Percentiles rank a stretch among this genome's conserved stretches.
Conservation (phyloP, 192 early-diverging fungal genomes). For the Backusella luteola region DNA sequence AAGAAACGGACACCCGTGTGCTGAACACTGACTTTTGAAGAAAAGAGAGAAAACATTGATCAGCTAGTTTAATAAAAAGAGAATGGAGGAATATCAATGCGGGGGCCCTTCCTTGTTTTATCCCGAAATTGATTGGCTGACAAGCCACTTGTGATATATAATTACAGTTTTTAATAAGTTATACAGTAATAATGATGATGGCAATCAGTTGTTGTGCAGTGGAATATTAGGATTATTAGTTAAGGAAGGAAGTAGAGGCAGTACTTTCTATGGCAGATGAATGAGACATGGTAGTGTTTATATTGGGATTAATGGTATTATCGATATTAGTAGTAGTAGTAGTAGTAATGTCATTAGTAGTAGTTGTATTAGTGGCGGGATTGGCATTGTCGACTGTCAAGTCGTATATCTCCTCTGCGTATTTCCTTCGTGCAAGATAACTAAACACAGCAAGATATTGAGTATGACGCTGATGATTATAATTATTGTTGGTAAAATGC, state of each 20-base stretch:
- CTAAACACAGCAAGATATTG: not conserved
- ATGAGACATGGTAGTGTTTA: not conserved
- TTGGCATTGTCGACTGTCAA: not conserved
- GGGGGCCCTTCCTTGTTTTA: not conserved
- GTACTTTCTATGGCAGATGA: not conserved
- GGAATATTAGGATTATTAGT: not conserved
- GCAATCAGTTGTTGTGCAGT: not conserved
- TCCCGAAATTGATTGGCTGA: not conserved
- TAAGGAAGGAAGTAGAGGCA: not conserved
- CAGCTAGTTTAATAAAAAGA: not conserved
- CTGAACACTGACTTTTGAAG: not conserved
- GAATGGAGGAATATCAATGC: not conserved
- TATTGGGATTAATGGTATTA: not conserved
- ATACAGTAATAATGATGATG: not conserved
- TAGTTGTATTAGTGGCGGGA: not conserved
- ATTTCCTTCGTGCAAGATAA: constrained; percentile 18
- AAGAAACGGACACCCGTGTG: not conserved
- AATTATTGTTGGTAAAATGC: not conserved
- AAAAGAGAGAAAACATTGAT: constrained; percentile 1
- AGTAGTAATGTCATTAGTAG: not conserved
- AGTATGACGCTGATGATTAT: not conserved
- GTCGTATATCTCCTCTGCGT: constrained; percentile 9
- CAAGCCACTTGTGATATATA: not conserved
- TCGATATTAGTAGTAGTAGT: not conserved
- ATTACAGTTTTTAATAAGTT: not conserved